Conservation (phyloP, 805 yeast genomes). For the Candida tibetensis region DNA sequence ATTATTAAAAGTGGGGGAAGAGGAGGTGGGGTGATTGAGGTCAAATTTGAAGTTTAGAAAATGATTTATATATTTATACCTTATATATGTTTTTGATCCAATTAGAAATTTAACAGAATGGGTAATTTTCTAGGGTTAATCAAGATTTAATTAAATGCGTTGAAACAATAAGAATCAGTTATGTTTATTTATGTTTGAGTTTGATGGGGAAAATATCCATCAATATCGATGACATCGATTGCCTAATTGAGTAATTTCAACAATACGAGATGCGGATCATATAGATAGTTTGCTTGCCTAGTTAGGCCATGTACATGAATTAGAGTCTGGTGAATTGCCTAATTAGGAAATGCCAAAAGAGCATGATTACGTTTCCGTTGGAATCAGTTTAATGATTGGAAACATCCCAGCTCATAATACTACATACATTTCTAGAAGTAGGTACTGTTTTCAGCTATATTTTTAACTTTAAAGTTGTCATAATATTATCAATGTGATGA, state of each 20-base stretch:
- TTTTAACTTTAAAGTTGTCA: too few species aligned
- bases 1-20: not conserved
- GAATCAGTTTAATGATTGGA: too few species aligned
- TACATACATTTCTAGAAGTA: too few species aligned
- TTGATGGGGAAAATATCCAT: not conserved
- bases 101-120: slow-evolving; percentile 2
- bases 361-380: too few species aligned
- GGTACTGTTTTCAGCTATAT: too few species aligned
- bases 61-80: not conserved
- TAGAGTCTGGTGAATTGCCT: too few species aligned
- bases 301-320: not conserved
- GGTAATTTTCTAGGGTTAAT: not conserved
- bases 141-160: not conserved
- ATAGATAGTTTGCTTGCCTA: not conserved
- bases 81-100: not conserved
- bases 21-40: not conserved
- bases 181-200: not conserved
- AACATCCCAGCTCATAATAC: too few species aligned
- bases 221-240: not conserved
- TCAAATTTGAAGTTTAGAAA: not conserved
- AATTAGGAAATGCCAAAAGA: too few species aligned
- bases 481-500: too few species aligned
- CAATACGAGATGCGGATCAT: too few species aligned
- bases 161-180: not conserved
- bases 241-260: not conserved